Percentiles rank a stretch among this genome's conserved stretches.
Conservation (phyloP, 75 land plant species). For the Cupressus sempervirens region DNA sequence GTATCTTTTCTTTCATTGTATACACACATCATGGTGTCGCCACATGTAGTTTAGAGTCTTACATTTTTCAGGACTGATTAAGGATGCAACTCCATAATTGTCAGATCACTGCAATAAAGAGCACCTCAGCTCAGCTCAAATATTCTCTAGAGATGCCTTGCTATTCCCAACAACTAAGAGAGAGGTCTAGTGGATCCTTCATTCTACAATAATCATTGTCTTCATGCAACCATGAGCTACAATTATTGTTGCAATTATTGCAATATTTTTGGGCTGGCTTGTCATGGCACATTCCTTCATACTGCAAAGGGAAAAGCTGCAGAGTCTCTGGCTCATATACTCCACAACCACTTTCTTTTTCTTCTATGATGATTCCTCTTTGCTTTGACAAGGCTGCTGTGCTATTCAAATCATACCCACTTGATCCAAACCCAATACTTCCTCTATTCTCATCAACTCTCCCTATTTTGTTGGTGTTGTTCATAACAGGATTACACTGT, state of each 20-base stretch:
- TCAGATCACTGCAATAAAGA: not conserved
- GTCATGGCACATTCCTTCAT: not conserved
- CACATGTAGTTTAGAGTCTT: too few relatives aligned
- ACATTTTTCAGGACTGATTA: not conserved
- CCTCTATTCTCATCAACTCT: not conserved
- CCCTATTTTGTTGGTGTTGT: not conserved
- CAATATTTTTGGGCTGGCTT: not conserved
- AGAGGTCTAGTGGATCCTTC: slow-evolving; percentile 9
- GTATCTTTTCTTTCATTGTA: too few relatives aligned
- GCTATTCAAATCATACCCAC: not conserved
- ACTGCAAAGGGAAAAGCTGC: slow-evolving; percentile 1
- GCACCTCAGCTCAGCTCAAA: not conserved
- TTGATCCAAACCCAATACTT: not conserved
- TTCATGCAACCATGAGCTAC: not conserved
- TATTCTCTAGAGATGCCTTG: not conserved
- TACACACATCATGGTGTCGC: too few relatives aligned
- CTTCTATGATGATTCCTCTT: not conserved
- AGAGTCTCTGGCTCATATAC: not conserved
- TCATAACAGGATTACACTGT: not conserved
- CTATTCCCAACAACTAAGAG: not conserved
- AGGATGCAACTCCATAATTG: not conserved
- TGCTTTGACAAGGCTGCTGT: not conserved
- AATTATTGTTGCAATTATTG: not conserved
- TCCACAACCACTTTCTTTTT: not conserved
- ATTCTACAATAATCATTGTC: not conserved